Base-by-base conservation (phyloP, 1,284 basidiomycete species). In the Apiotrichum porosum region DNA sequence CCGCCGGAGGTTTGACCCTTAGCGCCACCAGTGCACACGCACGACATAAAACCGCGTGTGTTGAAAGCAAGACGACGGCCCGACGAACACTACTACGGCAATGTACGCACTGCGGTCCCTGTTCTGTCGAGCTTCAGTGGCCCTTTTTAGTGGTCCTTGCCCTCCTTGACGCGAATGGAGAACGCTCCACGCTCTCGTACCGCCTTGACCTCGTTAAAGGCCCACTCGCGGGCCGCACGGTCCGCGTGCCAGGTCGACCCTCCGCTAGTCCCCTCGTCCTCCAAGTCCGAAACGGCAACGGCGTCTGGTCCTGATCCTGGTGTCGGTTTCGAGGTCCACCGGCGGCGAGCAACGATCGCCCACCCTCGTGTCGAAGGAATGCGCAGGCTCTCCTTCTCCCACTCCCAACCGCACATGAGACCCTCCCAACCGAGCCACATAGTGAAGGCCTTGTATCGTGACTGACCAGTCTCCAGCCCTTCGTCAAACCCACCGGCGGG, bases 301-400 rank as follows among this genome's bases (percentile, higher is more conserved):
- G 34, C 34, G 14, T 12, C 33, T 9, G 28, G 28, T 9, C 18
- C 35, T n/a, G n/a, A n/a, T n/a, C n/a, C n/a, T 28, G 26, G 26
- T 6, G 26, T 28, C 26, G 26, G 8, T 12, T 28, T 28, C 14
- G 32, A 55, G 1, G 67, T 52, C 68, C 69, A 71, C 28, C 70
- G 43, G 2, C 59, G 60, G 4, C 66, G 61, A 2, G 59, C 65
- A 64, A 47, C 31, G 22, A 95, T 80, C 1, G 85, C 87, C 89
- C 92, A 95, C 63, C 92, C 92, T 52, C 89, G 81, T 23, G 93
- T 95, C 66, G 85, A 88, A 0, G 93, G 93, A 17, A 97, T 93
- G 37, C 94, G 77, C 51, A 97, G 69, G 24, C 78, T 81, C 68
- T 97, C 93, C 54, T 83, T 82, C 68, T 97, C 92, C 9, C 90